Percentiles rank a stretch among this genome's conserved stretches.
phyloP scores from a whole-genome alignment of 2,329 filamentous ascomycete genomes.

The Aureobasidium namibiae region DNA sequence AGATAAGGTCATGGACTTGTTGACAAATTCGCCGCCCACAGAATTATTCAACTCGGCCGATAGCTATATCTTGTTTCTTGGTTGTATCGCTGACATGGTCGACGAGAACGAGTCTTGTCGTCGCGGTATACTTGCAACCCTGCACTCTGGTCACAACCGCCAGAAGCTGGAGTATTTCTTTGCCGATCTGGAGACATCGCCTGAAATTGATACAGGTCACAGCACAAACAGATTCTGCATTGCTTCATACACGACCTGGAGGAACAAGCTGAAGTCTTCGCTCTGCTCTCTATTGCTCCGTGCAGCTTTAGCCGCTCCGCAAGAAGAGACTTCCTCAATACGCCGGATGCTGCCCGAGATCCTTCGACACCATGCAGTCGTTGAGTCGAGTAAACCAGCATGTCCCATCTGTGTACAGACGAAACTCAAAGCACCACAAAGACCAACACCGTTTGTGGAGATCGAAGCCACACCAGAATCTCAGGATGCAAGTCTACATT shows the following conservation, averaged over 20 bases:
- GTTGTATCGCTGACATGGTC: neutral
- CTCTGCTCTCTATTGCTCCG: conserved; percentile 11
- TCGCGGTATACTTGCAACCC: neutral
- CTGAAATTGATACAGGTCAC: neutral
- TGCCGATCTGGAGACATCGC: neutral
- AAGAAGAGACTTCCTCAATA: conserved; percentile 11
- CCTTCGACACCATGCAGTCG: conserved; percentile 15
- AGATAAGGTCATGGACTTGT: neutral
- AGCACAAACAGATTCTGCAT: neutral
- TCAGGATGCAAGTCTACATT: conserved; percentile 33
- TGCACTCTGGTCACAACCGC: neutral
- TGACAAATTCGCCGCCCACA: neutral
- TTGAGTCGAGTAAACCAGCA: neutral
- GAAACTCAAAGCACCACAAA: neutral
- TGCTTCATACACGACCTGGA: neutral
- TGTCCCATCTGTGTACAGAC: neutral
- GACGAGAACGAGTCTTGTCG: conserved; percentile 1
- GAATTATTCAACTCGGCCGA: neutral
- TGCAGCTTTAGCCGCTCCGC: conserved; percentile 10
- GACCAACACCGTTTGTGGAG: conserved; percentile 24
- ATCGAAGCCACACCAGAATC: conserved; percentile 31
- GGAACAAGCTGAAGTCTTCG: neutral
- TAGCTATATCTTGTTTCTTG: neutral
- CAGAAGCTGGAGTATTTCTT: conserved; percentile 6
- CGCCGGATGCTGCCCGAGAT: neutral